Evolutionary conservation across 2,329 filamentous ascomycete genomes (phyloP).

Genomic region (Delphinella strobiligena): DNA sequence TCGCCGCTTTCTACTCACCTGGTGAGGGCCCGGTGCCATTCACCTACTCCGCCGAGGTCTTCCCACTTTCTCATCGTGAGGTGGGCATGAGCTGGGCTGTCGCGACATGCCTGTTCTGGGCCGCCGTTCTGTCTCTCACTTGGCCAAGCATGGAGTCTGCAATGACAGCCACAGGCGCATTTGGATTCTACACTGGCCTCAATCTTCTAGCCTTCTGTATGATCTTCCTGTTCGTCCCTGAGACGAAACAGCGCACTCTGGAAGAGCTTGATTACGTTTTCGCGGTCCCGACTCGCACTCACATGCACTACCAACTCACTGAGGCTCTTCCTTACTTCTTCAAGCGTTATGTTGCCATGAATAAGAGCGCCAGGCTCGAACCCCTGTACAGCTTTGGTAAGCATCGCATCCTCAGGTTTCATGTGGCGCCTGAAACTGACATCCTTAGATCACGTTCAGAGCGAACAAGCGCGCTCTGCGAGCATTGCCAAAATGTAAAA

Average conservation of each 20-base stretch:
- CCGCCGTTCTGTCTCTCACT: slow-evolving; percentile 37
- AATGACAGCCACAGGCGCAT: slow-evolving; percentile 42
- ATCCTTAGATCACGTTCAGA: too few species aligned
- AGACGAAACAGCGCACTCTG: slow-evolving; percentile 36
- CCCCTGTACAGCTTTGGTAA: slow-evolving; percentile 8
- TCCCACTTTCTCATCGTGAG: slow-evolving; percentile 20
- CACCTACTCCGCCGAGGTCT: slow-evolving; percentile 22
- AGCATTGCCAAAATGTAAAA: too few species aligned
- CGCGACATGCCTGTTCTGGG: slow-evolving; percentile 36
- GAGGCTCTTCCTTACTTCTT: slow-evolving; percentile 35
- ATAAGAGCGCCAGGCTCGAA: slow-evolving; percentile 17
- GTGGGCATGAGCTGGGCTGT: slow-evolving; percentile 18
- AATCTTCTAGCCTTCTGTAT: slow-evolving; percentile 50
- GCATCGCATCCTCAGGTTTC: too few species aligned
- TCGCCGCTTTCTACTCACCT: slow-evolving; percentile 29
- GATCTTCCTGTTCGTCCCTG: slow-evolving; percentile 48
- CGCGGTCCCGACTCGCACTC: slow-evolving; percentile 33
- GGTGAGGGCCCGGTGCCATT: slow-evolving; percentile 36
- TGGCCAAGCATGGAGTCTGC: slow-evolving; percentile 35
- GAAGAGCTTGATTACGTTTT: slow-evolving; percentile 41
- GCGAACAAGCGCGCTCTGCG: neutral
- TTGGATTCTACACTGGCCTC: slow-evolving; percentile 49
- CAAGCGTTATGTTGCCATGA: slow-evolving; percentile 28
- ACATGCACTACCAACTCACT: slow-evolving; percentile 20
- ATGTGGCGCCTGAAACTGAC: too few species aligned